phyloP scores from a whole-genome alignment of 306 rosid genomes.

The Trifolium repens region DNA sequence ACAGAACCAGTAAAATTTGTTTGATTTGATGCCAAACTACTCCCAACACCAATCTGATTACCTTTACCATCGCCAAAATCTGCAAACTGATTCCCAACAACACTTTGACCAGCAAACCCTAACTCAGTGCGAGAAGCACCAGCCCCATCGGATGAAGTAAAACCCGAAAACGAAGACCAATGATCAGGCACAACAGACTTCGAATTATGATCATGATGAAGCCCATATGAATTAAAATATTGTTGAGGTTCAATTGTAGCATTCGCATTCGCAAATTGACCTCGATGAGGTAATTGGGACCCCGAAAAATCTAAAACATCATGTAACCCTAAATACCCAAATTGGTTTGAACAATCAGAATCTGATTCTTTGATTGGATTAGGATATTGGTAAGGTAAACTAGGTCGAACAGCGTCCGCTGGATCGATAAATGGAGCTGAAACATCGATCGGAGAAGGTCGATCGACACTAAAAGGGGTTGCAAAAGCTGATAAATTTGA shows the following conservation, averaged over 20 bases:
- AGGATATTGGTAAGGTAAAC: slow-evolving; percentile 25
- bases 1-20: slow-evolving; percentile 34
- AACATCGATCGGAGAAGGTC: no score
- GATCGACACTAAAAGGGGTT: slow-evolving; percentile 74
- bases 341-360: not conserved
- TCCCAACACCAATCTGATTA: slow-evolving; percentile 48
- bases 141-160: slow-evolving; percentile 43
- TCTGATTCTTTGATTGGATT: not conserved
- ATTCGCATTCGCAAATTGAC: slow-evolving; percentile 42
- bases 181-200: slow-evolving; percentile 49
- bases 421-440: slow-evolving; percentile 55
- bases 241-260: slow-evolving; percentile 50
- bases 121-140: slow-evolving; percentile 44
- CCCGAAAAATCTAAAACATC: not conserved
- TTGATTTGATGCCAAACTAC: slow-evolving; percentile 48
- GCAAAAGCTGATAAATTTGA: slow-evolving; percentile 86
- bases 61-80: slow-evolving; percentile 55
- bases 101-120: slow-evolving; percentile 45
- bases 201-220: slow-evolving; percentile 38
- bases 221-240: slow-evolving; percentile 53
- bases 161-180: slow-evolving; percentile 50
- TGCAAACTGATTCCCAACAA: slow-evolving; percentile 48
- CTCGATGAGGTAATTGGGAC: not conserved
- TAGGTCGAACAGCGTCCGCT: slow-evolving; percentile 40
- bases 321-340: not conserved